Evolutionary conservation across 306 rosid genomes (phyloP), one percentile per base, ranked within the genome.

Genomic region (Medicago arabica): DNA sequence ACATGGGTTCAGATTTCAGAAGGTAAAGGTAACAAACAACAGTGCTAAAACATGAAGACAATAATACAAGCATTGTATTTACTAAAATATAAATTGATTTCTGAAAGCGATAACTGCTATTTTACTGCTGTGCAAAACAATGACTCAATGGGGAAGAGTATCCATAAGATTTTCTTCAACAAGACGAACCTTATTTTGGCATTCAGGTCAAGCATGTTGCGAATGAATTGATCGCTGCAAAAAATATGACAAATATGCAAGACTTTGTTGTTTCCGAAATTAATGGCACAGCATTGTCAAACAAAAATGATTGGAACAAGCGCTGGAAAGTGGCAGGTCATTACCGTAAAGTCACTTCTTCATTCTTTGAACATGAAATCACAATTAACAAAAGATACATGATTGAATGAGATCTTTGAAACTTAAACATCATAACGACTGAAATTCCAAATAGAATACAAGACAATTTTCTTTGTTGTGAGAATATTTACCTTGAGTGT

Each of bases 211-310:
- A 82, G 51, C 96, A 90, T 84, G 62, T 57, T 69, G 62, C 74
- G 31, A 58, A 87, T 82, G 81, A 88, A 87, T 62, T 85, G 78
- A 55, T 89, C 94, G 5, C 97, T 91, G 91, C 86, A 55, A 36
- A 74, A 40, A 18, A 67, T 7, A 73, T 44, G 31, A 28, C 16
- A 9, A 31, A 9, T 51, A 12, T 17, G 46, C 62, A 67, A 38
- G 40, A 23, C 25, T 16, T 16, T 15, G 53, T 16, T 28, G 67
- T 51, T 31, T 36, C 54, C 49, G 36, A 74, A 77, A 69, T 10
- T 67, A 44, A 51, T 23, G 28, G 41, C 57, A 75, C n/a, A 61
- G 76, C 15, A 11, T 21, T 57, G 36, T 10, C 16, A 23, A 23
- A 23, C 11, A 17, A 18, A n/a, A 55, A 55, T 1, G 3, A 19